Conservation (phyloP, 371 early-diverging fungal genomes). For the Rhizopus arrhizus region DNA sequence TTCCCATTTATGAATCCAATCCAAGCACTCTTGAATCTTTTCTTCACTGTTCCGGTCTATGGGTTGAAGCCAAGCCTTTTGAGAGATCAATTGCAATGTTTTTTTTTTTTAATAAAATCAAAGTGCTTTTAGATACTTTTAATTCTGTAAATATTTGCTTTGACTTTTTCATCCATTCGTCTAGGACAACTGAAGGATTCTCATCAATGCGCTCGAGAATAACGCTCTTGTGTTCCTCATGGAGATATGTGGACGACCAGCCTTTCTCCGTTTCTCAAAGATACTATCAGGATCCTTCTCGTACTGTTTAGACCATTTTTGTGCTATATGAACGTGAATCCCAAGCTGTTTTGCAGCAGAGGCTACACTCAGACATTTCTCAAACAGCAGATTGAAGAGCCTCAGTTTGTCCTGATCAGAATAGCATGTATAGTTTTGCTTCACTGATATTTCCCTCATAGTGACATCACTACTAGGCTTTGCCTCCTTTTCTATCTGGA, state of each 20-base stretch:
- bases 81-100: conserved; percentile 20
- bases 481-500: conserved; percentile 5
- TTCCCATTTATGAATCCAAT: conserved; percentile 6
- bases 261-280: conserved; percentile 15
- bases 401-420: conserved; percentile 14
- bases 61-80: conserved; percentile 7
- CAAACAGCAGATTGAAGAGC: conserved; percentile 16
- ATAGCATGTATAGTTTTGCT: conserved; percentile 13
- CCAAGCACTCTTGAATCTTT: conserved; percentile 4
- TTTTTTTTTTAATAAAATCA: conserved; percentile 19
- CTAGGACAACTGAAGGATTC: conserved; percentile 15
- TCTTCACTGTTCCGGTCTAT: conserved; percentile 6
- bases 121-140: conserved; percentile 19
- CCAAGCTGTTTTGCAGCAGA: conserved; percentile 19
- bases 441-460: conserved; percentile 15
- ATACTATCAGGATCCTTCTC: conserved; percentile 18
- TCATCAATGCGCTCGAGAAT: conserved; percentile 14
- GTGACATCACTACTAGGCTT: conserved; percentile 4
- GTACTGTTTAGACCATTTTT: conserved; percentile 23
- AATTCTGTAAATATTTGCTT: conserved; percentile 15
- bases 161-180: conserved; percentile 12
- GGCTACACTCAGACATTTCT: conserved; percentile 15
- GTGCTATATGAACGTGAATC: conserved; percentile 9
- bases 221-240: conserved; percentile 14
- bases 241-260: conserved; percentile 16